A percentile compares a stretch with the other conserved stretches of the same genome.
phyloP scores from a whole-genome alignment of 331 rosid genomes.

The Saraca asoca region DNA sequence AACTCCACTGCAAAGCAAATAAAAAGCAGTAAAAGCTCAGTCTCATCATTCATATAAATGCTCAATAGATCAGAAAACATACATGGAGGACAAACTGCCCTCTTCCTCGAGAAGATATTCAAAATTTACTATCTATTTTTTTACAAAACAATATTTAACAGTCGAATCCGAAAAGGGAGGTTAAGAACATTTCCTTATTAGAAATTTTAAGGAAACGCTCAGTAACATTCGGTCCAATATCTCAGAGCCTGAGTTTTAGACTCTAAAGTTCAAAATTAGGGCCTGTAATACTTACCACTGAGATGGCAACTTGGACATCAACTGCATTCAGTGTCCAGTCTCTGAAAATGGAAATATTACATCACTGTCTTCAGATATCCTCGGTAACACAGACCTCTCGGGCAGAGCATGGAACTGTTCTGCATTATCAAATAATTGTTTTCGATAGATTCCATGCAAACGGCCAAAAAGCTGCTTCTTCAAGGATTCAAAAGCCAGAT shows the following conservation, averaged over 20 bases:
- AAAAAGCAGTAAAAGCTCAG: neutral
- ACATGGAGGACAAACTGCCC: neutral
- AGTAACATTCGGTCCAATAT: neutral
- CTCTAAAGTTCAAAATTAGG: neutral
- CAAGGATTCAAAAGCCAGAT: constrained; percentile 61
- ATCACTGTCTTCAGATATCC: constrained; percentile 40
- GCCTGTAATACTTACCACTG: constrained; percentile 29
- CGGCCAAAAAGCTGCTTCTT: constrained; percentile 77
- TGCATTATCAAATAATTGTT: constrained; percentile 53
- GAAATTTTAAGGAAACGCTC: too few species aligned
- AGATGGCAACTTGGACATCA: constrained; percentile 18
- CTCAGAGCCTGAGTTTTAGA: too few species aligned
- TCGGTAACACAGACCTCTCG: constrained; percentile 47
- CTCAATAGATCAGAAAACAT: neutral
- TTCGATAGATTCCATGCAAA: constrained; percentile 57
- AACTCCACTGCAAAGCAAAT: too few species aligned
- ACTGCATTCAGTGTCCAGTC: constrained; percentile 34
- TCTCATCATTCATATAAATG: neutral
- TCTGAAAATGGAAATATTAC: constrained; percentile 34
- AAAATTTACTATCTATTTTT: constrained; percentile 2
- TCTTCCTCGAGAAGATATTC: neutral
- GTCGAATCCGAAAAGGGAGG: neutral
- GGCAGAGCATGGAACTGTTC: constrained; percentile 34
- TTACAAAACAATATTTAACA: neutral
- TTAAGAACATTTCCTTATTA: too few species aligned